Evolutionary conservation across 2,329 filamentous ascomycete genomes (phyloP).

Genomic region (Didymella pinodella): DNA sequence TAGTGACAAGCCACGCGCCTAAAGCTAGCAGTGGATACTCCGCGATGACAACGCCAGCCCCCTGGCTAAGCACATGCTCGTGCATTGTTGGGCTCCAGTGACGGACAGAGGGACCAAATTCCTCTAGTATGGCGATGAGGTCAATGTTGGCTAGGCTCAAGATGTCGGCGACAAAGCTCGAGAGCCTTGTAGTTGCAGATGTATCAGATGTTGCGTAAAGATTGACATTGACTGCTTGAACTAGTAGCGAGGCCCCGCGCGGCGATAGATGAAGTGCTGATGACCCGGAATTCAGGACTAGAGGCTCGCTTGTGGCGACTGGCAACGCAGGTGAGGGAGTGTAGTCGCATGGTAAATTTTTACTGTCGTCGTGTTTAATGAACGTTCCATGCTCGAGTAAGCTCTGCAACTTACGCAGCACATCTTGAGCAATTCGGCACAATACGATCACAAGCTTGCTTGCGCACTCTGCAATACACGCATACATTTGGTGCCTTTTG

Average conservation of each 20-base stretch:
- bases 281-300: neutral
- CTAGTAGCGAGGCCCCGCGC: neutral
- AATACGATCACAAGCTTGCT: neutral
- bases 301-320: neutral
- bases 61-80: neutral
- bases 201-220: neutral
- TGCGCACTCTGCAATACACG: neutral
- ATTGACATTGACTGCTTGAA: neutral
- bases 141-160: neutral
- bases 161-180: neutral
- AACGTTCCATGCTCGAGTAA: neutral
- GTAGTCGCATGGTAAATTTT: neutral
- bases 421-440: conserved; percentile 2
- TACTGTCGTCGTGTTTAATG: neutral
- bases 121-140: neutral
- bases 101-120: neutral
- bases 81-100: neutral
- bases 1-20: neutral
- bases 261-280: neutral
- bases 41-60: neutral
- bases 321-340: neutral
- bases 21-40: neutral
- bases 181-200: neutral
- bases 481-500: neutral
- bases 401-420: neutral